A percentile compares a stretch with the other conserved stretches of the same genome.
Conservation (phyloP, 2,329 filamentous ascomycete genomes). For the Colletotrichum eleusines region DNA sequence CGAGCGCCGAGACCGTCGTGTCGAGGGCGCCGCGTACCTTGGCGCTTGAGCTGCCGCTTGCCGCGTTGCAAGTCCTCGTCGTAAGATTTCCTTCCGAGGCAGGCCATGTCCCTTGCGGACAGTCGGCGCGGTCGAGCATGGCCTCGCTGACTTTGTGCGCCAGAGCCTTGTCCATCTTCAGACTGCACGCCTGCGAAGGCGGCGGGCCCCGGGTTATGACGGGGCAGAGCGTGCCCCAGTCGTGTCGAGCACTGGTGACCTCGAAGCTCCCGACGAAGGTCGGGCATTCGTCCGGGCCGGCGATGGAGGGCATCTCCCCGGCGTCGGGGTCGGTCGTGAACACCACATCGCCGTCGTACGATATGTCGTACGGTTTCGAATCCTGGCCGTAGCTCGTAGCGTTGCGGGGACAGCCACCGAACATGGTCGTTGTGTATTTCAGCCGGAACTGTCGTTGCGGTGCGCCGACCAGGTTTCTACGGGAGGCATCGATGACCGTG, state of each 20-base stretch:
- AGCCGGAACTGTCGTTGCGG: neutral
- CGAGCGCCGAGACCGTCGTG: constrained; percentile 12
- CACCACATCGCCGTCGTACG: neutral
- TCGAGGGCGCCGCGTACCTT: constrained; percentile 9
- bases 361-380: neutral
- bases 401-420: neutral
- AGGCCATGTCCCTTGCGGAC: constrained; percentile 7
- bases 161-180: constrained; percentile 13
- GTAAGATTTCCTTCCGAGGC: constrained; percentile 8
- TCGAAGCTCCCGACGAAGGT: neutral
- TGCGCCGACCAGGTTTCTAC: constrained; percentile 9
- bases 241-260: neutral
- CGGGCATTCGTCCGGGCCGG: neutral
- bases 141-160: neutral
- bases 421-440: constrained; percentile 11
- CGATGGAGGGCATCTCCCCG: constrained; percentile 1
- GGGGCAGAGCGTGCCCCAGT: neutral
- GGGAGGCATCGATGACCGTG: constrained; percentile 7
- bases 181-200: neutral
- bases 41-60: neutral
- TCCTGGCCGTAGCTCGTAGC: neutral
- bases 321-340: constrained; percentile 10
- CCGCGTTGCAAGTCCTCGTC: neutral
- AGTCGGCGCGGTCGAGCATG: constrained; percentile 16
- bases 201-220: neutral